Evolutionary conservation across 768 basidiomycete genomes (phyloP).

Genomic region (Leucocoprinus sp.): DNA sequence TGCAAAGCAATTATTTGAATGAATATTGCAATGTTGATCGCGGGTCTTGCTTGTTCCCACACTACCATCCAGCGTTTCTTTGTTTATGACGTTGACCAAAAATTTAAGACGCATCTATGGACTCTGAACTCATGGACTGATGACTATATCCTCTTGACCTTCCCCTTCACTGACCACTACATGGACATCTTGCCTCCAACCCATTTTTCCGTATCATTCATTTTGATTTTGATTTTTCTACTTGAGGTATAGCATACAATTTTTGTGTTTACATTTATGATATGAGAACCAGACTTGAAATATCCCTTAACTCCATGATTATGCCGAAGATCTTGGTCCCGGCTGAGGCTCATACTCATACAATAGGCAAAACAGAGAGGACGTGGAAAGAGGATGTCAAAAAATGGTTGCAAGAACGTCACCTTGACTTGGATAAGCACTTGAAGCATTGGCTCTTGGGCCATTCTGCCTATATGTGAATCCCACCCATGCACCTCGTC

Average conservation of each 20-base stretch:
- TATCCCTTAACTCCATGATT: background rate
- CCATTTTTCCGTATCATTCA: no score
- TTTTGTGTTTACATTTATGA: background rate
- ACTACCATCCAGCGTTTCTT: no score
- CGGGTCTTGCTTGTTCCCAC: no score
- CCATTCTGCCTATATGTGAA: slow-evolving; percentile 90
- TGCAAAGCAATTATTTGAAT: slow-evolving; percentile 1
- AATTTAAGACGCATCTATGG: no score
- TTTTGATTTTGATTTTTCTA: no score
- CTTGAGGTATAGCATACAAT: background rate
- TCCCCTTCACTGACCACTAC: background rate
- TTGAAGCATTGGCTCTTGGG: slow-evolving; percentile 28
- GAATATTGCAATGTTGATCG: no score
- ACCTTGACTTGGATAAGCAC: slow-evolving; percentile 30
- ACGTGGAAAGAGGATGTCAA: slow-evolving; percentile 18
- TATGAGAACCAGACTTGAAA: background rate
- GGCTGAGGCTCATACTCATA: background rate
- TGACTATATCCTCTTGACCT: background rate
- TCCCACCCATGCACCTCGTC: slow-evolving; percentile 82
- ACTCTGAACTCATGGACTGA: no score
- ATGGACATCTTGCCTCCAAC: background rate
- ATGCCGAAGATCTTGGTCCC: background rate
- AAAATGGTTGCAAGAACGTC: slow-evolving; percentile 56
- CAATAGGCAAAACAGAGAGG: slow-evolving; percentile 1
- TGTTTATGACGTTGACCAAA: no score